Percentiles rank a stretch among this genome's conserved stretches.
Conservation (phyloP, 2,329 filamentous ascomycete genomes). For the Curvularia hawaiiensis region DNA sequence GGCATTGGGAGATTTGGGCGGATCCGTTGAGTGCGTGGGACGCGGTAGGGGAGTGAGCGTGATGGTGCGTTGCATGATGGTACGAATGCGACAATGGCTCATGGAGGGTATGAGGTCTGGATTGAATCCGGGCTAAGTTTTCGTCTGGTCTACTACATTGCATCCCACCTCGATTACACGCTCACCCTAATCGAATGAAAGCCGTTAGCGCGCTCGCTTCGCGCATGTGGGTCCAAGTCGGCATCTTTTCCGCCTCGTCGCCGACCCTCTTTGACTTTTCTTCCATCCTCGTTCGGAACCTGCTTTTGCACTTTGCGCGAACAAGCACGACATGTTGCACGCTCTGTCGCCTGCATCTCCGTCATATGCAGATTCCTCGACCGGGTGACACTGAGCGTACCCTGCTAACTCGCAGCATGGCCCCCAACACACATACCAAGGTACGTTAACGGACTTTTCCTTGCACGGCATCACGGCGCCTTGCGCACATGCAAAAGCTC, state of each 20-base stretch:
- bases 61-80: no score
- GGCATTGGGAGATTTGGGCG: slow-evolving; percentile 53
- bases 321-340: background rate
- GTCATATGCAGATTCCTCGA: background rate
- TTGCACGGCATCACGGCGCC: slow-evolving; percentile 1
- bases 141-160: background rate
- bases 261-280: slow-evolving; percentile 15
- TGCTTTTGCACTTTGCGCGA: slow-evolving; percentile 1
- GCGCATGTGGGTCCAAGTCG: slow-evolving; percentile 7
- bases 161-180: background rate
- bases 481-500: slow-evolving; percentile 18
- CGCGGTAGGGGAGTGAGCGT: slow-evolving; percentile 34
- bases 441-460: slow-evolving; percentile 20
- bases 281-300: background rate
- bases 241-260: slow-evolving; percentile 2
- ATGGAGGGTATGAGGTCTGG: background rate
- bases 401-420: background rate
- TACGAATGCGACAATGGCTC: background rate
- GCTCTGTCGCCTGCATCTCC: background rate
- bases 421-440: background rate
- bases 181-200: background rate
- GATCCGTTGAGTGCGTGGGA: slow-evolving; percentile 52
- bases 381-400: background rate
- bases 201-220: slow-evolving; percentile 15
- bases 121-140: background rate